Percentiles rank a stretch among this genome's conserved stretches.
These are phyloP conservation scores for Babesia caballi DNA, from an alignment of 169 alveolate genomes.

Conservation along the genomic window DNA sequence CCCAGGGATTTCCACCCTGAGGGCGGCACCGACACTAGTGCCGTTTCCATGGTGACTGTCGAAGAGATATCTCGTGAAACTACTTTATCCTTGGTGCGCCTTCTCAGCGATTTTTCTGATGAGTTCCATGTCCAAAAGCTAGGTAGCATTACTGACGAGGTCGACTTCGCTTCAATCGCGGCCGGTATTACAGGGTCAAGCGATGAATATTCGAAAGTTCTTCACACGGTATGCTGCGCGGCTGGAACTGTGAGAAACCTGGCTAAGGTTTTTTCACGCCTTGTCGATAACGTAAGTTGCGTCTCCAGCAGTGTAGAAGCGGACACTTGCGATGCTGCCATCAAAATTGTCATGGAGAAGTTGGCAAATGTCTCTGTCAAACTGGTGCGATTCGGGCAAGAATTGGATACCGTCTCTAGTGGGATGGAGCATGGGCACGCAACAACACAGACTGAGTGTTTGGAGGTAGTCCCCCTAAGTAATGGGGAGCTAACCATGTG, in stretches of 20 bases:
- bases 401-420: background rate
- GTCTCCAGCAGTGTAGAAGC: background rate
- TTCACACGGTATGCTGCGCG: background rate
- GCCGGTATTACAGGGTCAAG: background rate
- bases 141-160: conserved; percentile 17
- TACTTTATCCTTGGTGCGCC: background rate
- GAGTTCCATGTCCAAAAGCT: background rate
- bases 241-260: conserved; percentile 1
- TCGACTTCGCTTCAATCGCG: background rate
- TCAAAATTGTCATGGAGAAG: conserved; percentile 2
- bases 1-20: conserved; percentile 2
- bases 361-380: background rate
- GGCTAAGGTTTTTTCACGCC: conserved; percentile 2
- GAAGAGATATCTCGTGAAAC: conserved; percentile 5
- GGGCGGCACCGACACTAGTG: background rate
- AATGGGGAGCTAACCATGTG: background rate
- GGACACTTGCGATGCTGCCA: background rate
- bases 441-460: background rate
- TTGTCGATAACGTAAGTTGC: background rate
- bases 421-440: background rate
- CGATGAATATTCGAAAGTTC: background rate
- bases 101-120: background rate
- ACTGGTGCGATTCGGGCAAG: background rate
- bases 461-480: background rate
- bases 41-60: background rate